Evolutionary conservation across 108 stramenopile species (phyloP), one percentile per base, ranked within the genome.

Genomic region (Cyclostephanos tholiformis): DNA sequence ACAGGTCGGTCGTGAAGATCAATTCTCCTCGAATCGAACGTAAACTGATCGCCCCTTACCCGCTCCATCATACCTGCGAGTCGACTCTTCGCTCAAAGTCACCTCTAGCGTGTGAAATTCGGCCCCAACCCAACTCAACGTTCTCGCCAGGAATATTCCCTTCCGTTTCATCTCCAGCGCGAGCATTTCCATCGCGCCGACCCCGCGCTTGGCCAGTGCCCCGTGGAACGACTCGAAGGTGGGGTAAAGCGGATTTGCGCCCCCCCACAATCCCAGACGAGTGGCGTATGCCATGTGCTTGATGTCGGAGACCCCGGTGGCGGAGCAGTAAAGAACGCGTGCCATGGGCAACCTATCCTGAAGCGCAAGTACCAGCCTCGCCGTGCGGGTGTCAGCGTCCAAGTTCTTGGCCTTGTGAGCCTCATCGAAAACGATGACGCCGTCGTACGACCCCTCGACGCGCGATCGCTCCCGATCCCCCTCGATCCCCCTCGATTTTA

Each of bases 331-430:
- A 3, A 95, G 65, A 2, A 93, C 87, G 29, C 94, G 78, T 13
- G 91, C 90, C 58, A 75, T 79, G 2, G 94, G 94, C n/a, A 95
- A 69, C 53, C 82, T 75, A 10, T 86, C 62, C 79, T 95, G 94
- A 38, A 93, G 59, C 41, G 64, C 65, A 32, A 91, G 29, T 19
- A 94, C 93, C 29, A 87, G 72, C 50, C 80, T 67, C 17, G 88
- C 88, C 12, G 88, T 88, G 55, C 76, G 85, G 19, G 89, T 88
- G 50, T 87, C 74, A 0, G 81, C 63, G n/a, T 75, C 76, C 46
- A 90, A 73, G 61, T 95, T 92, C 74, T 93, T 93, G 14, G 93
- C 91, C 65, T 90, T 89, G 78, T 95, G 91, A 17, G 87, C 88
- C 78, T 95, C 91, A 59, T 93, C 94, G 46, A 93, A 82, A 20